Evolutionary conservation across 2,329 filamentous ascomycete genomes (phyloP).

Genomic region (Exophiala phaeomuriformis): DNA sequence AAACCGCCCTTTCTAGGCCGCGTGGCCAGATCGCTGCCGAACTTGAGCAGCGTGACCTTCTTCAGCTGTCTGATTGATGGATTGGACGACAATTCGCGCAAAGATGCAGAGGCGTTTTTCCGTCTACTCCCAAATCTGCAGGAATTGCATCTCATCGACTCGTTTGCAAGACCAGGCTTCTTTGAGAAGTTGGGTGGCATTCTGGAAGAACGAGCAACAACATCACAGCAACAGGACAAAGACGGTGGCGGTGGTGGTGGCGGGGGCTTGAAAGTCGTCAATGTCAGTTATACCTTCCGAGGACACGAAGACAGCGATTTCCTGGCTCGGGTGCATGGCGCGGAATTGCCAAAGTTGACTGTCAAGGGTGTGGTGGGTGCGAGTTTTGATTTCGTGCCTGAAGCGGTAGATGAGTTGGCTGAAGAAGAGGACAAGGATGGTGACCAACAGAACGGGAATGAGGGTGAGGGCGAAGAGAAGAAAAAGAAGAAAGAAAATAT

Average conservation of each 20-base stretch:
- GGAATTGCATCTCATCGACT: constrained; percentile 44
- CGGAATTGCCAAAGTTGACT: constrained; percentile 18
- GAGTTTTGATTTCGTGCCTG: constrained; percentile 19
- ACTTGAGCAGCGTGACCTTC: constrained; percentile 39
- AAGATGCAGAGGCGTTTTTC: constrained; percentile 40
- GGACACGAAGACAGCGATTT: constrained; percentile 39
- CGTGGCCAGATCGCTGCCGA: constrained; percentile 36
- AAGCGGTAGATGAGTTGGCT: constrained; percentile 9
- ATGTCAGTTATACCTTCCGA: constrained; percentile 43
- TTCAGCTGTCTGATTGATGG: constrained; percentile 44
- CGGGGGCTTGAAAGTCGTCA: constrained; percentile 38
- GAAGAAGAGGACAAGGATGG: constrained; percentile 3
- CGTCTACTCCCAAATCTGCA: constrained; percentile 31
- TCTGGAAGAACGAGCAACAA: constrained; percentile 13
- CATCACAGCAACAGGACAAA: not conserved
- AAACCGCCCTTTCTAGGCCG: constrained; percentile 36
- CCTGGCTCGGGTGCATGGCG: constrained; percentile 34
- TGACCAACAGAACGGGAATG: constrained; percentile 1
- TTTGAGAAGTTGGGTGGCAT: constrained; percentile 31
- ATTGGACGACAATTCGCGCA: constrained; percentile 33
- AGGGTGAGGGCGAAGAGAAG: constrained; percentile 6
- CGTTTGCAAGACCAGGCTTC: constrained; percentile 40
- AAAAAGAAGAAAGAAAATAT: constrained; percentile 6
- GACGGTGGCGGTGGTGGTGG: constrained; percentile 10
- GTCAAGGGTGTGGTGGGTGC: constrained; percentile 16